A percentile compares a stretch with the other conserved stretches of the same genome.
Evolutionary conservation across 2,329 filamentous ascomycete species (phyloP).

Genomic region (Akanthomyces lecanii): DNA sequence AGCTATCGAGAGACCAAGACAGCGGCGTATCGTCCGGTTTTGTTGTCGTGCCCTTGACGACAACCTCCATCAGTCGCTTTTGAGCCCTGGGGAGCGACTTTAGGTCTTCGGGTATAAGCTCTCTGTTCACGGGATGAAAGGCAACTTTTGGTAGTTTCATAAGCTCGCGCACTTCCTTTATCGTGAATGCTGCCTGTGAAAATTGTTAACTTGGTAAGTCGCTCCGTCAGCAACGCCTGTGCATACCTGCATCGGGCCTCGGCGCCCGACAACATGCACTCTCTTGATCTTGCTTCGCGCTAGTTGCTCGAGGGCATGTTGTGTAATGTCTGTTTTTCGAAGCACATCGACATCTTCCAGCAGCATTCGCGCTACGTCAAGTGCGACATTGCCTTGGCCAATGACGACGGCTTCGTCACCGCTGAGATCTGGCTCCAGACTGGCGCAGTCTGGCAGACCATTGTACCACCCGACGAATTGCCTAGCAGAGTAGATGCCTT

Average conservation of each 20-base stretch:
- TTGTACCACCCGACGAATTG: slow-evolving; percentile 99
- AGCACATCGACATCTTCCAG: slow-evolving; percentile 71
- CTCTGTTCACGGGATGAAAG: slow-evolving; percentile 64
- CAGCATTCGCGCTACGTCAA: slow-evolving; percentile 88
- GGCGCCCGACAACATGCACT: slow-evolving; percentile 82
- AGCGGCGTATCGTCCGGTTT: slow-evolving; percentile 48
- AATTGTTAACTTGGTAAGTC: background rate
- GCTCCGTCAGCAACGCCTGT: background rate
- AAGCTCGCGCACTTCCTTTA: slow-evolving; percentile 88
- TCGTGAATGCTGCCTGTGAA: slow-evolving; percentile 78
- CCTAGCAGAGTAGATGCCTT: slow-evolving; percentile 79
- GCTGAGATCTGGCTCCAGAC: slow-evolving; percentile 67
- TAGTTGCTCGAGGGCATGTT: slow-evolving; percentile 72
- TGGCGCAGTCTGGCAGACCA: slow-evolving; percentile 76
- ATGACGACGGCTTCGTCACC: slow-evolving; percentile 84
- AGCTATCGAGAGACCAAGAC: slow-evolving; percentile 81
- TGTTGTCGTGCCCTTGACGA: slow-evolving; percentile 67
- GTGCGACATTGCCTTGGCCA: slow-evolving; percentile 91
- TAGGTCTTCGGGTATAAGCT: slow-evolving; percentile 63
- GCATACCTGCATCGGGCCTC: slow-evolving; percentile 79
- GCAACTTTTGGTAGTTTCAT: slow-evolving; percentile 69
- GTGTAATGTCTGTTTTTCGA: slow-evolving; percentile 81
- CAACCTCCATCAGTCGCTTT: slow-evolving; percentile 73
- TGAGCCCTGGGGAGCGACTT: slow-evolving; percentile 69
- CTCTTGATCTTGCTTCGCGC: slow-evolving; percentile 68